Evolutionary conservation across 148 eudicot genomes (phyloP), one percentile per base, ranked within the genome.

Genomic region (Rhododendron griersonianum): DNA sequence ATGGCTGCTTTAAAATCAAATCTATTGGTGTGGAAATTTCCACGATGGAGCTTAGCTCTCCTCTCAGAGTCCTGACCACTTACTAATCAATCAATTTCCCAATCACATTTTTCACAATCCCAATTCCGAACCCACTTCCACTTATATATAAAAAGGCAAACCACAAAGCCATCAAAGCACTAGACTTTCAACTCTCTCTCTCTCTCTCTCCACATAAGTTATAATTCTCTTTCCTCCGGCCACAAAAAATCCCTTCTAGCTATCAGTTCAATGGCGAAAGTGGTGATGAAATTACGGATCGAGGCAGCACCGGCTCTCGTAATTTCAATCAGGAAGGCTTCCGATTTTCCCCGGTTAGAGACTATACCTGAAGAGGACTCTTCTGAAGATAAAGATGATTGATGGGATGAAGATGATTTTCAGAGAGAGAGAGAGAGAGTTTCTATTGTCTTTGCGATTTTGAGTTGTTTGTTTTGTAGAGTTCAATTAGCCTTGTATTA

Each of bases 291-390:
- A 16, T 10, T 44, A 77, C 0, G 80, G 80, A 41, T 77, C 0
- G 80, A 77, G 50, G 50, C 28, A 19, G 80, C 80, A 41, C 80
- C 80, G 28, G 80, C 50, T 44, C 80, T 21, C 3, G 11, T 41
- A 21, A 41, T 77, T 77, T 77, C 50, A 1, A 0, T 3, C 28
- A 41, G 1, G 0, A 77, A 77, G 14, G n/a, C 80, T 77, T 77
- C 80, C 4, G 45, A 77, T 19, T 41, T 3, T 19, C 80, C 80
- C 28, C 13, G 25, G 21, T 10, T 77, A 5, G 80, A 77, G 80
- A 77, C 50, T 23, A 77, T 77, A 39, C 48, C 80, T 18, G 80
- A 77, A 10, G 80, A 77, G 80, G 50, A 77, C 14, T 77, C 80
- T 41, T 19, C 51, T 41, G 28, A 41, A 35, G 80, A 41, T 6